A percentile compares a stretch with the other conserved stretches of the same genome.
These are phyloP conservation scores for Globisporangium emineosum DNA, from an alignment of 352 stramenopile genomes.

Conservation along the genomic window DNA sequence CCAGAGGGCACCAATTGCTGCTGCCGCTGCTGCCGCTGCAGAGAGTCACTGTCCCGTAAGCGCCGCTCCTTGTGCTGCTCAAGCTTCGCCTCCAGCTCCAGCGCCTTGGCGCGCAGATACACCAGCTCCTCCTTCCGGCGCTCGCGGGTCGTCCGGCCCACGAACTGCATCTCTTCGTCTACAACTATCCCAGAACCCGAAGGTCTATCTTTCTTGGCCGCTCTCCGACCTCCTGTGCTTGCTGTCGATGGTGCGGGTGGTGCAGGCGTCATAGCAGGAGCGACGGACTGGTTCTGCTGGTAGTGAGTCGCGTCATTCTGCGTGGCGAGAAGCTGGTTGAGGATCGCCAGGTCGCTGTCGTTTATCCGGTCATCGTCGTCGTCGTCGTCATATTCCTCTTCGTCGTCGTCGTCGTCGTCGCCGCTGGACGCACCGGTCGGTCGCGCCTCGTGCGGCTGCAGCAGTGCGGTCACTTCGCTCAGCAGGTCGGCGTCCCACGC, in stretches of 20 bases:
- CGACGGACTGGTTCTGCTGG: not conserved
- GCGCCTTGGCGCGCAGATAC: slow-evolving; percentile 26
- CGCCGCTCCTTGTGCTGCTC: slow-evolving; percentile 16
- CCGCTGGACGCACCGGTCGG: not conserved
- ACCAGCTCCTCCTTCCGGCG: slow-evolving; percentile 28
- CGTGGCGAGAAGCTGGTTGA: slow-evolving; percentile 13
- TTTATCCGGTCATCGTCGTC: slow-evolving; percentile 7
- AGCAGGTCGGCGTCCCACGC: slow-evolving; percentile 16
- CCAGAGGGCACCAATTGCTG: slow-evolving; percentile 2
- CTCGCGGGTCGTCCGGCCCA: slow-evolving; percentile 18
- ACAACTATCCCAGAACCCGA: not conserved
- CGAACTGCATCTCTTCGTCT: slow-evolving; percentile 11
- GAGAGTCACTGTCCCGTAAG: not conserved
- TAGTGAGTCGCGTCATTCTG: not conserved
- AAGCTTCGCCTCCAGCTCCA: slow-evolving; percentile 28
- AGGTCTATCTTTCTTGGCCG: not conserved
- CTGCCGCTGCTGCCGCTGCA: not conserved
- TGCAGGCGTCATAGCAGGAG: not conserved
- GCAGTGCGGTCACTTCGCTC: slow-evolving; percentile 10
- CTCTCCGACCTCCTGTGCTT: not conserved
- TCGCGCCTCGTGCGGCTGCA: not conserved
- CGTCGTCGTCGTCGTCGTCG: slow-evolving; percentile 1
- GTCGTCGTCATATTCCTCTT: slow-evolving; percentile 1
- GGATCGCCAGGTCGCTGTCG: slow-evolving; percentile 16
- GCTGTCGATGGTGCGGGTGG: not conserved